These are phyloP conservation scores for Periconia macrospinosa DNA, from an alignment of 2,329 filamentous ascomycete genomes.

Conservation along the genomic window DNA sequence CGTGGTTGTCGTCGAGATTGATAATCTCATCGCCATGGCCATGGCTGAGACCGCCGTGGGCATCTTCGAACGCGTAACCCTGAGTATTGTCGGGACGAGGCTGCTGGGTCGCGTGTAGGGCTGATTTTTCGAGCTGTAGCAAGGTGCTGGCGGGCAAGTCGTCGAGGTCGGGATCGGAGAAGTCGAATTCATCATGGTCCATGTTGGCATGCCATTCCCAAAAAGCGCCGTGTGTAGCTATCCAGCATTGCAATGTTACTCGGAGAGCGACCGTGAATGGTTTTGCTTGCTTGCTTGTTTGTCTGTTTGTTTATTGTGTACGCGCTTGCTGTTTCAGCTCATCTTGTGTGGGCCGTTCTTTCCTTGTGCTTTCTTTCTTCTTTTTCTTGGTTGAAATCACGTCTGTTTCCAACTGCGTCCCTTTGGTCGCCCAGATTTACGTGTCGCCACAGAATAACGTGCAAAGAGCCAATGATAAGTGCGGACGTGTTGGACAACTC, in stretches of 20 bases:
- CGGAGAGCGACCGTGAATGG: too few relatives aligned
- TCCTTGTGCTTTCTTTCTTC: too few relatives aligned
- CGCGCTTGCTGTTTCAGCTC: too few relatives aligned
- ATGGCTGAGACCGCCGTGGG: conserved; percentile 43
- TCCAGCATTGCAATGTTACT: conserved; percentile 2
- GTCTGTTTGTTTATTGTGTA: too few relatives aligned
- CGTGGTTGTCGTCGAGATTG: conserved; percentile 45
- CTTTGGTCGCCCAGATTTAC: too few relatives aligned
- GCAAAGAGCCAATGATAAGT: too few relatives aligned
- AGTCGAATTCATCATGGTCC: conserved; percentile 49
- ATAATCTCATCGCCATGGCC: conserved; percentile 48
- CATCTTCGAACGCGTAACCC: conserved; percentile 20
- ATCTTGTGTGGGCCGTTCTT: too few relatives aligned
- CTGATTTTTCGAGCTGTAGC: conserved; percentile 49
- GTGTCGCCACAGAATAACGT: too few relatives aligned
- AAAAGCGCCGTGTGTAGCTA: neutral
- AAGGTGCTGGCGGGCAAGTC: conserved; percentile 49
- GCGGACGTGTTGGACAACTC: too few relatives aligned
- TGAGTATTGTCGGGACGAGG: conserved; percentile 10
- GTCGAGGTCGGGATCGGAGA: conserved; percentile 49
- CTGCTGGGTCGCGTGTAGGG: conserved; percentile 47
- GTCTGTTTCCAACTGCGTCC: too few relatives aligned
- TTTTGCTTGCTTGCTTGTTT: too few relatives aligned
- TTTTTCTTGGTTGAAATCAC: too few relatives aligned
- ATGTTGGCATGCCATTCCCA: conserved; percentile 30